Conservation (phyloP, 495 filamentous ascomycete species). For the Hypoxylon rickii region DNA sequence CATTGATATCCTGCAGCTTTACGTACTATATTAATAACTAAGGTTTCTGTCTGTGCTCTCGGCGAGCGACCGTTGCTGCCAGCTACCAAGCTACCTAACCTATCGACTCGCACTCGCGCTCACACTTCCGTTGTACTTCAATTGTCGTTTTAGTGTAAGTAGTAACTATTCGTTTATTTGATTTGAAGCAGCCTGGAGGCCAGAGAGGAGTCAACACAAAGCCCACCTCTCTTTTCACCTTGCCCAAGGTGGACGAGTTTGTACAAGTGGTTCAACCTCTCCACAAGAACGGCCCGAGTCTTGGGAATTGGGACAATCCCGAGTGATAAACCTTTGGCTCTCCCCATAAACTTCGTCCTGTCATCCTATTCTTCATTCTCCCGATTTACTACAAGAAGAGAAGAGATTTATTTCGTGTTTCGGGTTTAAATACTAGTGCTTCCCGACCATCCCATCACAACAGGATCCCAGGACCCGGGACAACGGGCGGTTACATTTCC, state of each 20-base stretch:
- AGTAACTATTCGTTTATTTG: constrained; percentile 14
- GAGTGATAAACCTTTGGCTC: constrained; percentile 7
- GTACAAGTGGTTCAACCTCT: constrained; percentile 16
- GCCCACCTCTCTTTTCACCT: too few species aligned
- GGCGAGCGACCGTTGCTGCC: constrained; percentile 14
- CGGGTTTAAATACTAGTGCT: constrained; percentile 27
- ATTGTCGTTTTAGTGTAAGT: constrained; percentile 26
- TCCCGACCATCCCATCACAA: constrained; percentile 23
- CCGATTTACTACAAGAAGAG: background rate
- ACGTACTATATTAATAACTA: constrained; percentile 37
- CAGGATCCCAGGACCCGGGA: constrained; percentile 21
- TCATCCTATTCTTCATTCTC: constrained; percentile 11
- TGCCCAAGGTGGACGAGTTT: constrained; percentile 1
- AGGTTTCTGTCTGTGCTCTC: constrained; percentile 23
- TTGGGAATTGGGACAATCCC: constrained; percentile 2
- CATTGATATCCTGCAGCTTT: constrained; percentile 23
- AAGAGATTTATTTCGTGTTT: constrained; percentile 5
- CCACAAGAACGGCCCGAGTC: background rate
- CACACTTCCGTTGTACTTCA: background rate
- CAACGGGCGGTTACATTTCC: constrained; percentile 36
- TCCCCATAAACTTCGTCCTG: constrained; percentile 6
- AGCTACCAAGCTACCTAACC: too few species aligned
- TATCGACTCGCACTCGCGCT: constrained; percentile 10
- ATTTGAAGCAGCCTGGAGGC: constrained; percentile 6
- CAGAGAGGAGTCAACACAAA: constrained; percentile 1